A percentile compares a stretch with the other conserved stretches of the same genome.
Conservation (phyloP, 2,329 filamentous ascomycete genomes). For the Immersiporthe knoxdaviesiana region DNA sequence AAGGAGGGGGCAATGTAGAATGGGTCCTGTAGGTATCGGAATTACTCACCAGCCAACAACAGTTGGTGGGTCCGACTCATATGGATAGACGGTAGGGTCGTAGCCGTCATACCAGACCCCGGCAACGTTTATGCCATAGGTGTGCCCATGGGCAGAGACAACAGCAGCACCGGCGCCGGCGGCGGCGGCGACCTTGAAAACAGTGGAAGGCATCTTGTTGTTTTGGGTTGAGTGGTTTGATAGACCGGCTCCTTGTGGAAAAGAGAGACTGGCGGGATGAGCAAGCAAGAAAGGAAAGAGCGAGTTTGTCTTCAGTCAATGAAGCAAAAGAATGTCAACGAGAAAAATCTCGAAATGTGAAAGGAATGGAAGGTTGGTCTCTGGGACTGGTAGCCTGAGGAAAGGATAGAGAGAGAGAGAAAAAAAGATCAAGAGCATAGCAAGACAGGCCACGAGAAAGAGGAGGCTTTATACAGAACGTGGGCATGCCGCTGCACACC, state of each 20-base stretch:
- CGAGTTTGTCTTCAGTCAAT: slow-evolving; percentile 30
- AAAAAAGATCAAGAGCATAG: neutral
- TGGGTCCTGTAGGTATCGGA: neutral
- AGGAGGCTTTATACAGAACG: slow-evolving; percentile 18
- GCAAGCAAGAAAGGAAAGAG: neutral
- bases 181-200: slow-evolving; percentile 13
- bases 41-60: slow-evolving; percentile 25
- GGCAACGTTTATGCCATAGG: slow-evolving; percentile 36
- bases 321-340: slow-evolving; percentile 29
- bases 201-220: slow-evolving; percentile 22
- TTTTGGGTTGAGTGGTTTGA: neutral
- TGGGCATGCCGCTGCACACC: neutral
- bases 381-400: slow-evolving; percentile 5
- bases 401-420: slow-evolving; percentile 4
- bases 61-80: slow-evolving; percentile 33
- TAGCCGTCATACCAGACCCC: slow-evolving; percentile 36
- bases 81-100: slow-evolving; percentile 33
- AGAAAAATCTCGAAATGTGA: slow-evolving; percentile 14
- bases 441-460: neutral
- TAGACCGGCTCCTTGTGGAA: slow-evolving; percentile 24
- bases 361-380: slow-evolving; percentile 12
- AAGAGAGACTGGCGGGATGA: slow-evolving; percentile 1
- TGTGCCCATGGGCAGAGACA: slow-evolving; percentile 39
- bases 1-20: too few species aligned
- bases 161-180: slow-evolving; percentile 32